A percentile compares a stretch with the other conserved stretches of the same genome.
Conservation (phyloP, 2,329 filamentous ascomycete genomes). For the Lizonia empirigonia region DNA sequence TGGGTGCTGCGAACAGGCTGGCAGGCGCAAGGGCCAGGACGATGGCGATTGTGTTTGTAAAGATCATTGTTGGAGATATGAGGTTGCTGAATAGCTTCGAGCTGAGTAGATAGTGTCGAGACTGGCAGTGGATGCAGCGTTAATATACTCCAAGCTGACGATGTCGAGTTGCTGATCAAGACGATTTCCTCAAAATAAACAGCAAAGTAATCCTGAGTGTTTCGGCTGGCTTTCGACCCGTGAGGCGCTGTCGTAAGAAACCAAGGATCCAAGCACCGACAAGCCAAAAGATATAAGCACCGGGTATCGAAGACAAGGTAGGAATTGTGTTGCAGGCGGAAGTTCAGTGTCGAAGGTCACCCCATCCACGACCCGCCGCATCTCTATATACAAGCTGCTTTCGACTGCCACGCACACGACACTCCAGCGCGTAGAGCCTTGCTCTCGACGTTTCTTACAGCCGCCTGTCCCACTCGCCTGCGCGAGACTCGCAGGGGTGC, state of each 20-base stretch:
- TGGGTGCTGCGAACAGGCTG: conserved; percentile 43
- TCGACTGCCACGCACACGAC: conserved; percentile 15
- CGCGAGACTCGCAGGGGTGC: not conserved
- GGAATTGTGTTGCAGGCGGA: conserved; percentile 7
- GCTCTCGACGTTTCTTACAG: conserved; percentile 3
- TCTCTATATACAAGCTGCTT: conserved; percentile 12
- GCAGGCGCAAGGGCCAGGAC: conserved; percentile 44
- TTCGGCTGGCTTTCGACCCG: not conserved
- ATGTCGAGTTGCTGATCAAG: not conserved
- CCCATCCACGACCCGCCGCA: conserved; percentile 8
- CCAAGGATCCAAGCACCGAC: not conserved
- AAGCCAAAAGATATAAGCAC: conserved; percentile 7
- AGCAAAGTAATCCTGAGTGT: not conserved
- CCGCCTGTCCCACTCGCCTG: conserved; percentile 19
- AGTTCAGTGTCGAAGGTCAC: conserved; percentile 1
- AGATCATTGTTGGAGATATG: conserved; percentile 38
- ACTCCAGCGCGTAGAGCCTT: conserved; percentile 11
- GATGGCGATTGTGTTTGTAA: conserved; percentile 39
- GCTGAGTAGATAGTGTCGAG: too few species aligned
- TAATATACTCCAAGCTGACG: conserved; percentile 14
- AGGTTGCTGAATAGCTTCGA: not conserved
- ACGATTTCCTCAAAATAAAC: conserved; percentile 7
- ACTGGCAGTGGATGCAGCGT: conserved; percentile 5
- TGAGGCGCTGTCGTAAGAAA: conserved; percentile 14
- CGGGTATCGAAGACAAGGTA: not conserved